Percentiles rank a stretch among this genome's conserved stretches.
phyloP scores from a whole-genome alignment of 139 green algal genomes.

The Picochlorum sp. region DNA sequence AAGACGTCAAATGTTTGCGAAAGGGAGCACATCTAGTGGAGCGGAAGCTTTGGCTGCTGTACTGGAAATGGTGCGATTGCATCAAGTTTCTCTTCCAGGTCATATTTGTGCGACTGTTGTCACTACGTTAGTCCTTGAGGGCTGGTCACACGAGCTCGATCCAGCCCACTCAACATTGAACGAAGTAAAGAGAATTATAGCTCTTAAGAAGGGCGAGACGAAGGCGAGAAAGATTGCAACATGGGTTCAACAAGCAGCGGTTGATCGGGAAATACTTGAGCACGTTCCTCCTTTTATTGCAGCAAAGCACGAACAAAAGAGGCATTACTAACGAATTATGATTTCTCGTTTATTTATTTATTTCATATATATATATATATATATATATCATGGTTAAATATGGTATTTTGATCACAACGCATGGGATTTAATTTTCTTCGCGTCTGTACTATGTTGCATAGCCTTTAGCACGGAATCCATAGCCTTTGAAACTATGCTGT shows the following conservation, averaged over 20 bases:
- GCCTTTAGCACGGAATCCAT: neutral
- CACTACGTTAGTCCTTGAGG: conserved; percentile 79
- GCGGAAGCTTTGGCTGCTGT: conserved; percentile 61
- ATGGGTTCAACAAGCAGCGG: neutral
- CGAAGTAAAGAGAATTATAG: conserved; percentile 23
- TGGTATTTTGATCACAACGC: neutral
- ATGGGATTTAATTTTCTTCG: neutral
- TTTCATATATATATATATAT: neutral
- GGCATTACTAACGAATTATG: neutral
- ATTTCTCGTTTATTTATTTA: too few species aligned
- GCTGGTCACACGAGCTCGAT: conserved; percentile 55
- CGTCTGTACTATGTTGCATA: neutral
- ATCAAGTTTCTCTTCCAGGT: conserved; percentile 67
- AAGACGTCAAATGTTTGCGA: neutral
- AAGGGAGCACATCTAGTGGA: conserved; percentile 17
- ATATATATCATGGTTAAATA: neutral
- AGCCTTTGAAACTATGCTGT: neutral
- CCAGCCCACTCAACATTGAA: conserved; percentile 23
- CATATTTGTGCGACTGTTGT: conserved; percentile 81
- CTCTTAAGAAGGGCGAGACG: neutral
- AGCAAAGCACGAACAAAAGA: neutral
- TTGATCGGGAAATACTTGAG: conserved; percentile 17
- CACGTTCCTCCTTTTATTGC: conserved; percentile 5
- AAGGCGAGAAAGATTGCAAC: neutral
- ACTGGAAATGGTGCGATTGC: conserved; percentile 63